Evolutionary conservation across 2,329 filamentous ascomycete genomes (phyloP).

Genomic region (Penicillium sclerotiorum): DNA sequence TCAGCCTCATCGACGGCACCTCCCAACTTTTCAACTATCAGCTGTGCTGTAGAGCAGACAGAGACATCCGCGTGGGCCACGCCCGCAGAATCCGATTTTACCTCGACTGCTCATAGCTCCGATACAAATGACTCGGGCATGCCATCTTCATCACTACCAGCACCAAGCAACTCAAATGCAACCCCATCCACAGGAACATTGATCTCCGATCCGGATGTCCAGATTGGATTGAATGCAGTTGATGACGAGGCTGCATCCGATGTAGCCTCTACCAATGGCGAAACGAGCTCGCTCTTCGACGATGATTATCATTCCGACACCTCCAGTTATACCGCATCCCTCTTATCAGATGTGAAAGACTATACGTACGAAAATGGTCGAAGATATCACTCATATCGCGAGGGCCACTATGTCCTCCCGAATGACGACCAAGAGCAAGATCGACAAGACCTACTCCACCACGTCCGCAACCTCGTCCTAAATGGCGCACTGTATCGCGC

Average conservation of each 20-base stretch:
- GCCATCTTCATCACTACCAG: background rate
- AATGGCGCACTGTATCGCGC: slow-evolving; percentile 40
- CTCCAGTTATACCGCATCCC: slow-evolving; percentile 24
- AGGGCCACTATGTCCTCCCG: slow-evolving; percentile 36
- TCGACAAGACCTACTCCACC: slow-evolving; percentile 40
- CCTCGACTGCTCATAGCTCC: background rate
- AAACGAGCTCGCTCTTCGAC: slow-evolving; percentile 20
- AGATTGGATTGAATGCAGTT: background rate
- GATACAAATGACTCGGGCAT: background rate
- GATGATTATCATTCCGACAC: slow-evolving; percentile 22
- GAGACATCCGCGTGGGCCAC: background rate
- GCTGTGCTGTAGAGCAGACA: background rate
- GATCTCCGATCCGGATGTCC: background rate
- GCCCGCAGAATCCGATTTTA: background rate
- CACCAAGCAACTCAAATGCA: background rate
- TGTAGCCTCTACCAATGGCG: slow-evolving; percentile 13
- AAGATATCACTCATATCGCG: slow-evolving; percentile 31
- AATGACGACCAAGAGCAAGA: slow-evolving; percentile 42
- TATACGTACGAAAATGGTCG: slow-evolving; percentile 31
- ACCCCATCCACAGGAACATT: background rate
- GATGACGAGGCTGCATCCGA: slow-evolving; percentile 16
- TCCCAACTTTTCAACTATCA: background rate
- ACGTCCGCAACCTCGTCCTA: slow-evolving; percentile 40
- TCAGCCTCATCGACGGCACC: background rate
- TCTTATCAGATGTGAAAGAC: slow-evolving; percentile 26